phyloP scores from a whole-genome alignment of 345 rosid genomes.

The Eucalyptus albens region DNA sequence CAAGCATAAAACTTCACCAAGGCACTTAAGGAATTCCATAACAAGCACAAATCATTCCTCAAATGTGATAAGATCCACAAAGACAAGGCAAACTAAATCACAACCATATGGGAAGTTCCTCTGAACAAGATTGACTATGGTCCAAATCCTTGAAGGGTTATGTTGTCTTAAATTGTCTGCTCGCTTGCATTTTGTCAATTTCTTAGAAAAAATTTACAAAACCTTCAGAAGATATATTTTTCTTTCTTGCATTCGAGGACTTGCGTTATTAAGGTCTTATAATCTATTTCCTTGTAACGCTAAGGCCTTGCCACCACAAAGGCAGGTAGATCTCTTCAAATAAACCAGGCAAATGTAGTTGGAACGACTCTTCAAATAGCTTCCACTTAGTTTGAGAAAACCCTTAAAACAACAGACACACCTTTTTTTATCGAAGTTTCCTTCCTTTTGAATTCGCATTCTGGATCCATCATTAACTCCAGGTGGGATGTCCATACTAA shows the following conservation, averaged over 20 bases:
- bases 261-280: background rate
- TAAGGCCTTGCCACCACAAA: background rate
- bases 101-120: background rate
- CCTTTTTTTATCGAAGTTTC: constrained; percentile 65
- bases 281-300: background rate
- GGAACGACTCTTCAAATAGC: background rate
- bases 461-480: constrained; percentile 74
- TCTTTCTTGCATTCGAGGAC: background rate
- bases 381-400: background rate
- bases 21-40: background rate
- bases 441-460: constrained; percentile 61
- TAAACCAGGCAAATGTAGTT: background rate
- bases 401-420: background rate
- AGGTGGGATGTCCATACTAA: constrained; percentile 59
- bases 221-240: background rate
- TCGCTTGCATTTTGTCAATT: background rate
- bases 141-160: background rate
- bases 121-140: background rate
- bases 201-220: background rate
- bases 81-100: background rate
- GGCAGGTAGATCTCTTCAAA: background rate
- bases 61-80: background rate
- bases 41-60: background rate
- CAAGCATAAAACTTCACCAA: background rate
- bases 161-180: background rate